Base-by-base conservation (phyloP, 192 early-diverging fungal genomes). In the Coemansia sp. region DNA sequence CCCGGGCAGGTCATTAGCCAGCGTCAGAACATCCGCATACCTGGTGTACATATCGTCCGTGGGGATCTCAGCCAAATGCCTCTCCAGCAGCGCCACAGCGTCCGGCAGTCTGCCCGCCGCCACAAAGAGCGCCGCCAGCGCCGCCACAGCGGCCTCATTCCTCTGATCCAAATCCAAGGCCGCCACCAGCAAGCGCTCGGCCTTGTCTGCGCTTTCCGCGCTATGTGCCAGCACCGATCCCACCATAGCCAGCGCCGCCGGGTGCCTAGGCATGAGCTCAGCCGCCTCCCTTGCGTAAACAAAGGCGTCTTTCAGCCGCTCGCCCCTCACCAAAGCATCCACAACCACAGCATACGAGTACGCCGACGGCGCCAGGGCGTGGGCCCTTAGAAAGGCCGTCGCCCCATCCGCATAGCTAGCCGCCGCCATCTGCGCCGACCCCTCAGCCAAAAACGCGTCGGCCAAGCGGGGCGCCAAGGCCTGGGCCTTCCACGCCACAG, bases 401-500 rank as follows among this genome's bases (percentile, higher is more conserved):
- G 66, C 61, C 0, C 78, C 83, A 6, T 80, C 78, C 0, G 66
- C 43, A 22, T 64, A 30, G 22, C 59, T 69, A 20, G 65, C 67
- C 5, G 63, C 67, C 2, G 63, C 69, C 68, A 74, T 24, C 55
- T 83, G 80, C 37, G 77, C 74, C 4, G 62, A 37, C 10, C 75
- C 83, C 53, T 80, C 73, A 1, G 72, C 71, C 24, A 56, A 64
- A 29, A 67, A 69, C 5, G 78, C 83, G n/a, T 71, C 70, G 38
- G 73, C 55, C 27, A 45, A 59, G 1, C 35, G 38, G 2, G 72
- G 74, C 8, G 68, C 66, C 47, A 84, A 60, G 32, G 74, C 58
- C 69, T 80, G 78, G 7, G 83, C 83, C 41, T 80, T 80, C 74
- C 73, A 75, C 35, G 68, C 72, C 3, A 84, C 67, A 0, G 78